Evolutionary conservation across 805 yeast species (phyloP).

Genomic region (Naumovozyma castellii): DNA sequence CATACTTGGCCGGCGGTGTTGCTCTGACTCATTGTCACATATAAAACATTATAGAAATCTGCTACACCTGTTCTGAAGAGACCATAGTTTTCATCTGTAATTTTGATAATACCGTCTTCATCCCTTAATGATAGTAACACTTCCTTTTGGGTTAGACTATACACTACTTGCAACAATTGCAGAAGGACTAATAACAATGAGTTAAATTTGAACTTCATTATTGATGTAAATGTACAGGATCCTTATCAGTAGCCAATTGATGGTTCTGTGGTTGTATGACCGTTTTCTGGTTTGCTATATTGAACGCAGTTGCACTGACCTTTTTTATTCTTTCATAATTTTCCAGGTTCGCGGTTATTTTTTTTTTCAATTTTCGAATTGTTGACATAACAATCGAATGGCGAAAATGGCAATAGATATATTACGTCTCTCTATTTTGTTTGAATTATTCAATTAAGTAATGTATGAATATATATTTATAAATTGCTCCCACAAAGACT

Average conservation of each 20-base stretch:
- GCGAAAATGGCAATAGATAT: too few relatives aligned
- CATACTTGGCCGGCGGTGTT: conserved; percentile 35
- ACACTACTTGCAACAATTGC: not conserved
- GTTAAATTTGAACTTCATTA: too few relatives aligned
- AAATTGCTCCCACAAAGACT: too few relatives aligned
- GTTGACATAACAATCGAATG: not conserved
- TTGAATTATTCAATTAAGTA: not conserved
- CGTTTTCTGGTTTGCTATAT: too few relatives aligned
- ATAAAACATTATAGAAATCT: conserved; percentile 42
- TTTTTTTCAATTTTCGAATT: not conserved
- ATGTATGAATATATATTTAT: not conserved
- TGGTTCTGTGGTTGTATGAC: too few relatives aligned
- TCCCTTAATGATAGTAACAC: conserved; percentile 10
- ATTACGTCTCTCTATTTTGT: too few relatives aligned
- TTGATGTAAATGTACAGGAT: too few relatives aligned
- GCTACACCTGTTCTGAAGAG: conserved; percentile 38
- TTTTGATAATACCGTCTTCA: conserved; percentile 34
- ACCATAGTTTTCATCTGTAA: conserved; percentile 34
- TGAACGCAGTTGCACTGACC: too few relatives aligned
- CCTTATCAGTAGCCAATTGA: too few relatives aligned
- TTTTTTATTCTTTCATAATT: too few relatives aligned
- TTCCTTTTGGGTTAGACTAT: not conserved
- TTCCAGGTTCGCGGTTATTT: too few relatives aligned
- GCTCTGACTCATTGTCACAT: conserved; percentile 42
- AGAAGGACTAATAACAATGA: too few relatives aligned